Base-by-base conservation (phyloP, 1,139 yeast species). In the Candida frijolesensis region DNA sequence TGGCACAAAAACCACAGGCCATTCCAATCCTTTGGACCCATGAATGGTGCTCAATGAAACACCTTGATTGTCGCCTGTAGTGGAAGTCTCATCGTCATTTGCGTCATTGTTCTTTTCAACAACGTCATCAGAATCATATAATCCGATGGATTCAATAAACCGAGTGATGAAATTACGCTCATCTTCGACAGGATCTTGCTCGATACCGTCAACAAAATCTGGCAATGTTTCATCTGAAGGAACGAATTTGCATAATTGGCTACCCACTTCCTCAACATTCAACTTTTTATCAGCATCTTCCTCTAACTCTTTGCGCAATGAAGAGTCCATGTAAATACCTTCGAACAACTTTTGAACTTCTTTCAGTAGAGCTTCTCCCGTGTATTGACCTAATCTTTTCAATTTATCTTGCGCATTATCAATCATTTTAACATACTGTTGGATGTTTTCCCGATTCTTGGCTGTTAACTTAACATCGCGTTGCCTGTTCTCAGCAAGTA, bases 1-100 rank as follows among this genome's bases (percentile, higher is more conserved):
- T 0, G 96, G 92, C 11, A 90, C 79, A 62, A 90, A 89, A 0
- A 94, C 97, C 5, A 88, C 81, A 0, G 96, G 94, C 98, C 98
- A 94, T 65, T 94, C 98, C 4, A 91, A 72, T 1, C 98, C 98
- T 63, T 94, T 94, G 1, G 98, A 84, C 0, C 92, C 90, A 65
- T 94, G 99, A 12, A 94, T 87, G 0, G 98, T 94, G 0, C 92
- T 85, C 1, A 78, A 46, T 47, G 79, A 63, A 0, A 81, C 77
- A n/a, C 47, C 48, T 38, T 32, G 27, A 11, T 14, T 41, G 25
- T 37, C 43, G 15, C 33, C 42, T 50, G 65, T 68, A 2, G 68
- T 66, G 3, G 55, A 57, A 19, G 14, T 40, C 9, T 59, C 61
- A 10, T 57, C 47, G 10, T 52, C 55, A 10, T 57, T 14, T 16